A percentile compares a stretch with the other conserved stretches of the same genome.
Conservation (phyloP, 2,329 filamentous ascomycete species). For the Fonsecaea erecta region DNA sequence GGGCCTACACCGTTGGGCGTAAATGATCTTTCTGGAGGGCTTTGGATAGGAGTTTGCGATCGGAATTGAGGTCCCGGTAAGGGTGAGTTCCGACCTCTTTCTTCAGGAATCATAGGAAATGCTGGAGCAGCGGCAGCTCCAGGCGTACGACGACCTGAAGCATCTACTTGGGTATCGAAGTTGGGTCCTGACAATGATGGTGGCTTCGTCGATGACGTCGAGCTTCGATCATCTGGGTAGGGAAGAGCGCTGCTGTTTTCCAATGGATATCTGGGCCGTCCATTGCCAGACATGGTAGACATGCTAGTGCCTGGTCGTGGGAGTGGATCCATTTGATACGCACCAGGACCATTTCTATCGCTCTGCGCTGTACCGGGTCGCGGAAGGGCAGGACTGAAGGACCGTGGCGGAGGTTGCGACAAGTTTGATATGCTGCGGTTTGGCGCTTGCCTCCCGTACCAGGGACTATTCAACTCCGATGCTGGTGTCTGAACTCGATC, state of each 20-base stretch:
- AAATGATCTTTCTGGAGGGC: conserved; percentile 33
- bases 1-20: conserved; percentile 29
- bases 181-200: conserved; percentile 27
- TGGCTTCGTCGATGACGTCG: conserved; percentile 24
- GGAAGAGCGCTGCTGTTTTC: conserved; percentile 29
- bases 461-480: conserved; percentile 39
- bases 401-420: conserved; percentile 39
- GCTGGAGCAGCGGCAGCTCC: conserved; percentile 19
- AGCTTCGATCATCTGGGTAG: conserved; percentile 31
- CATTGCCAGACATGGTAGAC: conserved; percentile 34
- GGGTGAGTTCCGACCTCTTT: conserved; percentile 33
- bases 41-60: conserved; percentile 30
- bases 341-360: conserved; percentile 37
- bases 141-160: conserved; percentile 27
- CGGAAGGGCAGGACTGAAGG: conserved; percentile 38
- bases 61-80: conserved; percentile 29
- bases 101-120: conserved; percentile 32
- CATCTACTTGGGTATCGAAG: conserved; percentile 18
- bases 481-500: conserved; percentile 32
- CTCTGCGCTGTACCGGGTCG: conserved; percentile 38
- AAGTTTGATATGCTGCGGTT: conserved; percentile 37
- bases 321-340: conserved; percentile 40
- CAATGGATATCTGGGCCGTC: conserved; percentile 28
- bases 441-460: conserved; percentile 27
- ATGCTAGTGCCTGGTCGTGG: conserved; percentile 36